Evolutionary conservation across 768 basidiomycete species (phyloP).

Genomic region (Termitomyces sp.): DNA sequence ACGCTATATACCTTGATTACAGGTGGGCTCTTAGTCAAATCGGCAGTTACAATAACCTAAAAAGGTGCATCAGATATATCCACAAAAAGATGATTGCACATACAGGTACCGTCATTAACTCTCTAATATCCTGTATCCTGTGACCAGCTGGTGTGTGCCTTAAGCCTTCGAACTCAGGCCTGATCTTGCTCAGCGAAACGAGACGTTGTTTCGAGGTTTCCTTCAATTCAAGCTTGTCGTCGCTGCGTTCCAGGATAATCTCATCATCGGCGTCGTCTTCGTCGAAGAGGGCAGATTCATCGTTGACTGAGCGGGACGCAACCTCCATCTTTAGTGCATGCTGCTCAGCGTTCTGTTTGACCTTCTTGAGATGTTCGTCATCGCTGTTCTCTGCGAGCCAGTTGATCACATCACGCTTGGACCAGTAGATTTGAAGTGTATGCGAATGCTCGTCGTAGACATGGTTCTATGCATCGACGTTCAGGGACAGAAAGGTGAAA

Average conservation of each 20-base stretch:
- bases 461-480: slow-evolving; percentile 59
- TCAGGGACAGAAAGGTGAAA: slow-evolving; percentile 13
- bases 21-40: slow-evolving; percentile 92
- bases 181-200: slow-evolving; percentile 68
- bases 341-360: slow-evolving; percentile 89
- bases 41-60: slow-evolving; percentile 91
- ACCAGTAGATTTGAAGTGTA: slow-evolving; percentile 95
- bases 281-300: slow-evolving; percentile 85
- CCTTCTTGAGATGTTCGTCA: slow-evolving; percentile 92
- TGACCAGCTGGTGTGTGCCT: slow-evolving; percentile 72
- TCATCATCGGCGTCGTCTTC: slow-evolving; percentile 83
- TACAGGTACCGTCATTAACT: slow-evolving; percentile 91
- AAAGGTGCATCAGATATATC: slow-evolving; percentile 5
- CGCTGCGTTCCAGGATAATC: slow-evolving; percentile 37
- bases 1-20: slow-evolving; percentile 97
- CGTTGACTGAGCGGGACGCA: slow-evolving; percentile 75
- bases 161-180: slow-evolving; percentile 82
- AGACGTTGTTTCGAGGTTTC: slow-evolving; percentile 75
- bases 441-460: slow-evolving; percentile 95
- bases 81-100: slow-evolving; percentile 22
- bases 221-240: slow-evolving; percentile 26
- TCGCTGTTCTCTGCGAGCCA: slow-evolving; percentile 96
- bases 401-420: slow-evolving; percentile 85
- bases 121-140: slow-evolving; percentile 91
- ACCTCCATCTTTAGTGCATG: slow-evolving; percentile 92